Base-by-base conservation (phyloP, 768 basidiomycete species). In the Trametes gibbosa region DNA sequence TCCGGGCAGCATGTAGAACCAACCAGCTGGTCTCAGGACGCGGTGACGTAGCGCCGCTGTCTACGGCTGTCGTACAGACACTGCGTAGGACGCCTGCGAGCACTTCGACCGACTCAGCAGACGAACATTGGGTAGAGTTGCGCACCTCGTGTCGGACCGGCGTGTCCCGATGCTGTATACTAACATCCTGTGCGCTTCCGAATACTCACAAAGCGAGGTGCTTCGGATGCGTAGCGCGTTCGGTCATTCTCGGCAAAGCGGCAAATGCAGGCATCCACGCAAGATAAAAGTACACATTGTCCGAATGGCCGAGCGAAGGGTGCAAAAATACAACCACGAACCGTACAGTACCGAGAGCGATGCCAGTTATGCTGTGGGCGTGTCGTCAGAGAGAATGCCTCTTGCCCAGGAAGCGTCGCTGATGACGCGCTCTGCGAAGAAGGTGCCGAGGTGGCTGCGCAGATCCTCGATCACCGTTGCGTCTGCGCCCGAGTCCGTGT, bases 331-430 rank as follows among this genome's bases (percentile, higher is more conserved):
- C 55, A 62, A 7, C 29, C 32, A 47, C 14, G 23, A 35, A 45
- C 13, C 42, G 42, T 43, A 48, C 40, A 39, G n/a, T 50, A 53
- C 37, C 29, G 27, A 32, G 29, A 32, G n/a, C n/a, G 12, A 40
- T 25, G 10, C 24, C 14, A 4, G 29, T 40, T 49, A 47, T 23
- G 50, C 6, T 1, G 24, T 25, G 7, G 61, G 29, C 8, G 51
- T 47, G 23, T 62, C 61, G 40, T 62, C 67, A 8, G 59, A 49
- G 13, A 88, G 68, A 23, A 90, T 77, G 24, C 83, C 81, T 61
- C 77, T 70, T 5, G 86, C 85, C 90, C 90, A 91, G 3, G 73
- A 74, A 10, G 80, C 79, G 68, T 92, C 90, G 32, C 74, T 76
- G 35, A 72, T 51, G 17, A 92, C 68, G 45, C 75, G 75, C 46